phyloP scores from a whole-genome alignment of 371 early-diverging fungal genomes.

The Smittium culicis region DNA sequence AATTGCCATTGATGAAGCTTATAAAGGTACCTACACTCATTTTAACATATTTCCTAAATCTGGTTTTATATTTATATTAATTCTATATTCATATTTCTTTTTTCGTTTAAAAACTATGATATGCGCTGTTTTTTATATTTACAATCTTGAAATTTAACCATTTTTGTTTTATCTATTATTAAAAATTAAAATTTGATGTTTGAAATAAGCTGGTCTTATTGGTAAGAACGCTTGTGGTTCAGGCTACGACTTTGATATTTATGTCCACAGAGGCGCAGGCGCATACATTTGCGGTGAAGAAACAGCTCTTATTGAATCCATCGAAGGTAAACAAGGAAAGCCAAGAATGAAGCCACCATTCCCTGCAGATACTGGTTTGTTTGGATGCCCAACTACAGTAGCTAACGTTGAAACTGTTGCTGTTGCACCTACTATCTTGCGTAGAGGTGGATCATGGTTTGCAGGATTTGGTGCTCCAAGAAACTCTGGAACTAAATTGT shows the following conservation, averaged over 20 bases:
- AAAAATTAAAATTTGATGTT: no score
- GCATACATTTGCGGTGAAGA: slow-evolving; percentile 98
- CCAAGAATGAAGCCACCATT: slow-evolving; percentile 97
- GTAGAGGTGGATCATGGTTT: slow-evolving; percentile 90
- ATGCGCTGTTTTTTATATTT: no score
- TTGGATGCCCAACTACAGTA: slow-evolving; percentile 96
- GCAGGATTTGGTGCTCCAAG: slow-evolving; percentile 84
- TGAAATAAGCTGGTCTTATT: slow-evolving; percentile 79
- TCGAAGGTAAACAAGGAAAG: slow-evolving; percentile 97
- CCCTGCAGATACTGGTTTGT: slow-evolving; percentile 95
- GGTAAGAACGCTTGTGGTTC: slow-evolving; percentile 95
- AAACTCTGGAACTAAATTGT: slow-evolving; percentile 91
- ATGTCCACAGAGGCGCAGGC: slow-evolving; percentile 92
- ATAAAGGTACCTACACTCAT: slow-evolving; percentile 34
- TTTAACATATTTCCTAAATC: background rate
- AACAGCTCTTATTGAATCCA: slow-evolving; percentile 91
- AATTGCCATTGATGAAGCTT: slow-evolving; percentile 90
- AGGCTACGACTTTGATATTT: slow-evolving; percentile 92
- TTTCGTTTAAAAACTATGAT: no score
- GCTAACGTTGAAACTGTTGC: slow-evolving; percentile 97
- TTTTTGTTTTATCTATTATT: no score
- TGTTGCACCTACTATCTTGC: slow-evolving; percentile 88
- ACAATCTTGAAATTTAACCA: no score
- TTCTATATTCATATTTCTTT: no score
- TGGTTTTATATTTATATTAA: background rate